Evolutionary conservation across 2,329 filamentous ascomycete genomes (phyloP).

Genomic region (Aureobasidium lini): DNA sequence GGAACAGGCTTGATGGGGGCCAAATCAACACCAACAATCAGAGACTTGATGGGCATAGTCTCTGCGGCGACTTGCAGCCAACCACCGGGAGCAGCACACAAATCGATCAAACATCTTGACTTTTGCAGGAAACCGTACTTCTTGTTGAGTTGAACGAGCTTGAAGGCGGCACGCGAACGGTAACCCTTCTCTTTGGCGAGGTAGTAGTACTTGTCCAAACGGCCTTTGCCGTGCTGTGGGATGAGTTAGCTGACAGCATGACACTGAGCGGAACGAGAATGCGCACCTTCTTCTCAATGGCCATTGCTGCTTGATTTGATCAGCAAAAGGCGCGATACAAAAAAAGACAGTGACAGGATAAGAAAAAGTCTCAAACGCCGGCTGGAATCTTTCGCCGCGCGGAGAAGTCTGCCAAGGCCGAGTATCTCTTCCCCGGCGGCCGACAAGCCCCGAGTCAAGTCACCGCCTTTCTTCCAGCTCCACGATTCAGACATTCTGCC

Average conservation of each 20-base stretch:
- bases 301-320: slow-evolving; percentile 51
- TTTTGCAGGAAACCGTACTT: slow-evolving; percentile 98
- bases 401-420: neutral
- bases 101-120: slow-evolving; percentile 91
- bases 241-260: neutral
- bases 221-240: slow-evolving; percentile 77
- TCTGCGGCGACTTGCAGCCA: slow-evolving; percentile 97
- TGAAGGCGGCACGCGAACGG: slow-evolving; percentile 90
- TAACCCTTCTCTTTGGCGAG: slow-evolving; percentile 98
- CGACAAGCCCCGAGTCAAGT: neutral
- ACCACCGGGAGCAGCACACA: slow-evolving; percentile 92
- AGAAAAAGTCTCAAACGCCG: slow-evolving; percentile 9
- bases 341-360: neutral
- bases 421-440: neutral
- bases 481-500: neutral
- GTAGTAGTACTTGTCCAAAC: slow-evolving; percentile 98
- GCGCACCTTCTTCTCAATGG: slow-evolving; percentile 82
- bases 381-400: slow-evolving; percentile 1
- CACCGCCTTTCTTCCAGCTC: neutral
- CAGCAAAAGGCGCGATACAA: neutral
- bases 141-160: slow-evolving; percentile 96
- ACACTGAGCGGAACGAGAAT: slow-evolving; percentile 4
- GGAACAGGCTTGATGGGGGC: slow-evolving; percentile 94
- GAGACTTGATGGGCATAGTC: slow-evolving; percentile 80
- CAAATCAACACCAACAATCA: slow-evolving; percentile 92